Conservation (phyloP, 2,329 filamentous ascomycete genomes). For the Helotiales sp. region DNA sequence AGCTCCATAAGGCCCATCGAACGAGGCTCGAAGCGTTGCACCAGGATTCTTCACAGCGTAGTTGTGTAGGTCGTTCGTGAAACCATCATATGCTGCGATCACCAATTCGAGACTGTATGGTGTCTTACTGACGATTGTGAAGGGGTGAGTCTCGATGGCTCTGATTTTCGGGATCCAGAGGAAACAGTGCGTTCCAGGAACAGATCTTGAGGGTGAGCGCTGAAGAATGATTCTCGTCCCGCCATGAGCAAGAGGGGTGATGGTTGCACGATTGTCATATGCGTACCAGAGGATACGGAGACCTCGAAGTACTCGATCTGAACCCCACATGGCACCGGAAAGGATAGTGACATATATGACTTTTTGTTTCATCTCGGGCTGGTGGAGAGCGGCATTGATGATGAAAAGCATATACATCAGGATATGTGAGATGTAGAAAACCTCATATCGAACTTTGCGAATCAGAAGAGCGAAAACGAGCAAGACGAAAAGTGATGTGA, state of each 20-base stretch:
- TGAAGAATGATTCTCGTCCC: constrained; percentile 57
- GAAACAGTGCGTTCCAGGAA: constrained; percentile 62
- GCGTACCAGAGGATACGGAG: constrained; percentile 45
- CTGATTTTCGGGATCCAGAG: constrained; percentile 62
- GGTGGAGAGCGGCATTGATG: constrained; percentile 51
- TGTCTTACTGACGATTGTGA: constrained; percentile 52
- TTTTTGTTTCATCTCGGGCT: constrained; percentile 43
- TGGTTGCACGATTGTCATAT: constrained; percentile 50
- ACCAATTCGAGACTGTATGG: constrained; percentile 52
- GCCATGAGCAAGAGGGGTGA: constrained; percentile 54
- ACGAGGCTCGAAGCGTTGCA: constrained; percentile 48
- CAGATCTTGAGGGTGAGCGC: constrained; percentile 43
- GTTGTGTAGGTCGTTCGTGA: constrained; percentile 55
- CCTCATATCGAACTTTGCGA: constrained; percentile 51
- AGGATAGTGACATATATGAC: constrained; percentile 45
- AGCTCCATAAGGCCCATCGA: constrained; percentile 61
- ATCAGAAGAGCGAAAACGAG: constrained; percentile 12
- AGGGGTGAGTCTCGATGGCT: constrained; percentile 60
- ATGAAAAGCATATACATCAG: constrained; percentile 49
- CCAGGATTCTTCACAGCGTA: constrained; percentile 52
- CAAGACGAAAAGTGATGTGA: constrained; percentile 42
- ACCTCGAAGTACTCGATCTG: constrained; percentile 51
- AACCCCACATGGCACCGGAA: constrained; percentile 48
- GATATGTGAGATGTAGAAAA: constrained; percentile 56
- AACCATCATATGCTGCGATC: constrained; percentile 57